Percentiles rank a stretch among this genome's conserved stretches.
Evolutionary conservation across 352 stramenopile species (phyloP).

Genomic region (Phytophthora idaei): DNA sequence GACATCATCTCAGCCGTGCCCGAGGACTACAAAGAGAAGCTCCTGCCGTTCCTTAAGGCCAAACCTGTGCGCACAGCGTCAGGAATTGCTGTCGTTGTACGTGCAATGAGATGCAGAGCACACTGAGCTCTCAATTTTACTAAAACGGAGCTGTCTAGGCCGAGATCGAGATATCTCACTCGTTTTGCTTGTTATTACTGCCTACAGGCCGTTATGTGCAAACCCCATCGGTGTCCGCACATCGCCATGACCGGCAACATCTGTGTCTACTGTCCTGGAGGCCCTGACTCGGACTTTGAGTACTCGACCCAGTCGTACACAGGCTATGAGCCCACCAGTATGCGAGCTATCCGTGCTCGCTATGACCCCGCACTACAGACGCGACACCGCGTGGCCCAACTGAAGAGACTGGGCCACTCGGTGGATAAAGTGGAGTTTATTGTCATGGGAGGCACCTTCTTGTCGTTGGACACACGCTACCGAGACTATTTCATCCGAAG

Average conservation of each 20-base stretch:
- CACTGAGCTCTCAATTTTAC: neutral
- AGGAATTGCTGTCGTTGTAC: conserved; percentile 94
- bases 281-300: conserved; percentile 97
- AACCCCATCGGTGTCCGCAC: conserved; percentile 97
- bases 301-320: conserved; percentile 97
- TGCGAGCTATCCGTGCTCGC: conserved; percentile 94
- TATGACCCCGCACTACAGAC: conserved; percentile 97
- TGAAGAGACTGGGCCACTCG: conserved; percentile 89
- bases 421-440: conserved; percentile 98
- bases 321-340: conserved; percentile 97
- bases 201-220: conserved; percentile 94
- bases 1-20: conserved; percentile 97
- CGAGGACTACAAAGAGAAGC: conserved; percentile 89
- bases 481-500: conserved; percentile 97
- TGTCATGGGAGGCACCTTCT: conserved; percentile 98
- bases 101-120: conserved; percentile 4
- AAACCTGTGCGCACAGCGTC: conserved; percentile 96
- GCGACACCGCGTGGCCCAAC: conserved; percentile 90
- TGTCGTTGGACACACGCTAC: conserved; percentile 94
- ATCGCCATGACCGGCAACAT: conserved; percentile 97
- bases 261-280: conserved; percentile 96
- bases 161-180: neutral
- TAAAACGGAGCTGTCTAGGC: neutral
- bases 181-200: neutral
- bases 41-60: conserved; percentile 93